Percentiles rank a stretch among this genome's conserved stretches.
Conservation (phyloP, 2,329 filamentous ascomycete genomes). For the Pseudocercospora fijiensis region DNA sequence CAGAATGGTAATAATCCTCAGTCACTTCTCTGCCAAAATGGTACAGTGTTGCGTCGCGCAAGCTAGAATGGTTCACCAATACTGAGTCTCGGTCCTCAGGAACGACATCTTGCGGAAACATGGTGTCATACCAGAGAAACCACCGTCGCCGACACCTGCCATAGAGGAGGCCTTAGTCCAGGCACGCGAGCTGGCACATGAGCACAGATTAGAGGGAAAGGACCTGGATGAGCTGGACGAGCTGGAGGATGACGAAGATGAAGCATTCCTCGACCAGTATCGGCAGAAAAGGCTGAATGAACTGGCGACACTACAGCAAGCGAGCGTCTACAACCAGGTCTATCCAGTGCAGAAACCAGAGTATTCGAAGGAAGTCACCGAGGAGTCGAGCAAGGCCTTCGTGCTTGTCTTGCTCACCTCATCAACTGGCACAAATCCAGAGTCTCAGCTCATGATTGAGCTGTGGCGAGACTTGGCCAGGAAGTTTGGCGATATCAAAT, state of each 20-base stretch:
- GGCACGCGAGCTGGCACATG: constrained; percentile 78
- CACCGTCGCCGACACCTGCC: constrained; percentile 88
- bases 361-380: constrained; percentile 86
- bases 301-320: constrained; percentile 69
- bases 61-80: constrained; percentile 10
- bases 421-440: constrained; percentile 73
- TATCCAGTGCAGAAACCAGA: constrained; percentile 95
- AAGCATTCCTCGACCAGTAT: constrained; percentile 84
- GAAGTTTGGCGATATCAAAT: constrained; percentile 93
- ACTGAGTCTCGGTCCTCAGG: constrained; percentile 53
- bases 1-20: constrained; percentile 71
- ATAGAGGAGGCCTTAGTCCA: constrained; percentile 92
- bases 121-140: constrained; percentile 95
- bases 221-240: constrained; percentile 91
- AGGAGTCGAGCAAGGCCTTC: constrained; percentile 69
- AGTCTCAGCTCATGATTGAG: constrained; percentile 79
- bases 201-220: constrained; percentile 90
- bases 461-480: constrained; percentile 80
- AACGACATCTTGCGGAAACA: constrained; percentile 98
- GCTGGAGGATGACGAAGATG: constrained; percentile 93
- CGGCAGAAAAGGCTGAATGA: constrained; percentile 83
- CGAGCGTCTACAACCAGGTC: constrained; percentile 81
- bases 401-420: constrained; percentile 80
- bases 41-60: background rate
- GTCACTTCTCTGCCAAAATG: background rate